Evolutionary conservation across 2,329 filamentous ascomycete species (phyloP).

Genomic region (Chalaropsis thielavioides): DNA sequence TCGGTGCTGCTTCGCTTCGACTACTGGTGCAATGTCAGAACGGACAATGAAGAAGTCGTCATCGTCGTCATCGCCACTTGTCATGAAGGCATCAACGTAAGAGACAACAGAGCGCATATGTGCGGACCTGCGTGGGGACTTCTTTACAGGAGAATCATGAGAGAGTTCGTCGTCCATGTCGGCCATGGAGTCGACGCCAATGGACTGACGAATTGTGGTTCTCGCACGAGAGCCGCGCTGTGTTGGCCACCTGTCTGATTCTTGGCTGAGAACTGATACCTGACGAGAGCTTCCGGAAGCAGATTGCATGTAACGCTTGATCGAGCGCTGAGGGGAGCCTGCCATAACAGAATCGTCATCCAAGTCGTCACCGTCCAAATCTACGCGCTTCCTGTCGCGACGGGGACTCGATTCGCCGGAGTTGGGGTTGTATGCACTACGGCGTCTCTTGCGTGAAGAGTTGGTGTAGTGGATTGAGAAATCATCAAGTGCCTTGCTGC

Average conservation of each 20-base stretch:
- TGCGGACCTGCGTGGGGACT: background rate
- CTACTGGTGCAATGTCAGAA: constrained; percentile 25
- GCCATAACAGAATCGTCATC: background rate
- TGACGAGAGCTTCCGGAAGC: background rate
- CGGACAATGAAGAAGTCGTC: constrained; percentile 26
- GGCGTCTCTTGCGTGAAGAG: background rate
- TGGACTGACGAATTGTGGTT: background rate
- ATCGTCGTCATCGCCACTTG: constrained; percentile 24
- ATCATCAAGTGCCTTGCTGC: constrained; percentile 22
- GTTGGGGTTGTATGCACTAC: background rate
- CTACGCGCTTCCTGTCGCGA: background rate
- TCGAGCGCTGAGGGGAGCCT: background rate
- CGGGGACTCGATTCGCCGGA: background rate
- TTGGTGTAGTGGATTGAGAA: constrained; percentile 10
- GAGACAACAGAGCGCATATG: constrained; percentile 1
- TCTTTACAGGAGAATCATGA: background rate
- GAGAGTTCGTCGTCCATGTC: background rate
- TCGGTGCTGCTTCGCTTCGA: background rate
- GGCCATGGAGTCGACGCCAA: background rate
- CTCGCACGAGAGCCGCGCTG: background rate
- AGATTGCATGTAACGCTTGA: background rate
- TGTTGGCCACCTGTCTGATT: background rate
- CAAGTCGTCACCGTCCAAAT: background rate
- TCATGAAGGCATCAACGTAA: constrained; percentile 9
- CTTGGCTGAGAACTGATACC: background rate